Base-by-base conservation (phyloP, 768 basidiomycete genomes). In the Russula lepida region DNA sequence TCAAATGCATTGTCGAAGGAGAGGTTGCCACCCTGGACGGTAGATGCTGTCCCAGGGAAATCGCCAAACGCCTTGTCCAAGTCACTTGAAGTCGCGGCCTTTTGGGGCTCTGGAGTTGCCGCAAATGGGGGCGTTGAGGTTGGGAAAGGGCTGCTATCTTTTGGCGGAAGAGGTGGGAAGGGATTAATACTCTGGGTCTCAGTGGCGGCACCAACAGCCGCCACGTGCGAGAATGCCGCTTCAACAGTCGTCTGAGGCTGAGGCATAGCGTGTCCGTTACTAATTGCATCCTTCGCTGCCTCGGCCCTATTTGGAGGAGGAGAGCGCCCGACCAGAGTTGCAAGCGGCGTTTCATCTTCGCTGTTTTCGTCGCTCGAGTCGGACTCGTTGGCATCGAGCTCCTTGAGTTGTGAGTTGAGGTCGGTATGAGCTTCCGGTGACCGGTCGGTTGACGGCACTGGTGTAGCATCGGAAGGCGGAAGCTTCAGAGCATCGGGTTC, bases 51-150 rank as follows among this genome's bases (percentile, higher is more conserved):
- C 33, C 70, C 69, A 0, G 82, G 72, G 23, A 82, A 73, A 63
- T 80, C 83, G 19, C 83, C 81, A 69, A 92, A 77, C 0, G 86
- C 84, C 69, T 89, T 88, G 68, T 92, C 89, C 66, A 91, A 89
- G 54, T 82, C 88, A 64, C 77, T 83, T 1, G 85, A 64, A 21
- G 69, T 74, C 1, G 72, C 49, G 2, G 8, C 69, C 63, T 28
- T 68, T 57, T 53, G 62, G 50, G 60, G 49, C 46, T 49, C 54
- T 15, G 57, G 9, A 21, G 44, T 21, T 13, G 32, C 41, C 25
- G 46, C 66, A 23, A 66, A 62, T 11, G 64, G 64, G 15, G 66
- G 47, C n/a, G 60, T 55, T 17, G 65, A 48, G 19, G 46, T 21
- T 33, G 67, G 37, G 12, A 59, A 60, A 43, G 63, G 46, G 19